Conservation (phyloP, 345 rosid species). For the Gossypium arboreum region DNA sequence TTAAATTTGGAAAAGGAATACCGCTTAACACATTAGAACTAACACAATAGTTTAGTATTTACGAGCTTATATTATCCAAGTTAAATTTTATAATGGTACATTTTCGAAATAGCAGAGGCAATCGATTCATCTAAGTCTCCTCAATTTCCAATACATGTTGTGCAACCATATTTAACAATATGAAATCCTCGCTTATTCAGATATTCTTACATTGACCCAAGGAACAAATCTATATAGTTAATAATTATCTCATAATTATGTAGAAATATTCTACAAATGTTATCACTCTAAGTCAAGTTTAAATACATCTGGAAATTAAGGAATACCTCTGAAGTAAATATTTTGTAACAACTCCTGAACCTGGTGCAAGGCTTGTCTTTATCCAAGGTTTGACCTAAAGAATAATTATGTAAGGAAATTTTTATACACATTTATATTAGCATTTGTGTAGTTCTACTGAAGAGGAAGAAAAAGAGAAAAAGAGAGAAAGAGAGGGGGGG, state of each 20-base stretch:
- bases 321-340: slow-evolving; percentile 72
- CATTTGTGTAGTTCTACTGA: background rate
- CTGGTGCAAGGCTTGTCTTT: slow-evolving; percentile 99
- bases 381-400: slow-evolving; percentile 92
- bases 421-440: background rate
- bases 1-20: background rate
- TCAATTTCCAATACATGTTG: slow-evolving; percentile 97
- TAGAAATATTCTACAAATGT: background rate
- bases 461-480: background rate
- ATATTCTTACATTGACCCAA: slow-evolving; percentile 71
- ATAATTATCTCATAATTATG: background rate
- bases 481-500: too few relatives aligned
- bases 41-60: background rate
- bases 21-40: background rate
- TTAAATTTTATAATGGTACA: slow-evolving; percentile 33
- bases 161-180: slow-evolving; percentile 96
- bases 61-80: background rate
- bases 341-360: slow-evolving; percentile 97
- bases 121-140: slow-evolving; percentile 94
- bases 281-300: background rate
- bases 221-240: slow-evolving; percentile 20
- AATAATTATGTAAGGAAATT: slow-evolving; percentile 19
- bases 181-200: slow-evolving; percentile 86
- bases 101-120: slow-evolving; percentile 91
- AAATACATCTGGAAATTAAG: background rate